Evolutionary conservation across 306 rosid species (phyloP), one percentile per base, ranked within the genome.

Genomic region (Rosa multiflora): DNA sequence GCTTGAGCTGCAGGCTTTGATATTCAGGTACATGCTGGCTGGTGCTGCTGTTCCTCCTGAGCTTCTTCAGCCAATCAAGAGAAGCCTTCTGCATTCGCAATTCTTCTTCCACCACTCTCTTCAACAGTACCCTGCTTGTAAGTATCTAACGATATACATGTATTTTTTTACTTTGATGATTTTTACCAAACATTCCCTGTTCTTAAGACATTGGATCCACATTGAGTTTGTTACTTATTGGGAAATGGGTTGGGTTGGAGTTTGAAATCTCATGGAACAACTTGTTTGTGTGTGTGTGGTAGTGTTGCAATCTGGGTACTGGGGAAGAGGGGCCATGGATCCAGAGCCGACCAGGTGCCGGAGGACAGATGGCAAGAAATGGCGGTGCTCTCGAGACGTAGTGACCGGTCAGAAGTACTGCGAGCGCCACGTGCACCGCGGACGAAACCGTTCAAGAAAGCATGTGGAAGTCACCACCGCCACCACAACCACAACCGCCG

Each of bases 381-480:
- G 99, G 97, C 90, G 99, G 86, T 96, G 99, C 84, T 91, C 99
- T 18, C 90, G 92, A 87, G 99, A 96, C 76, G 98, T 96, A 84
- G 98, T 96, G 79, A 78, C 83, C 0, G 98, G 98, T n/a, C 98
- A 96, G 75, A 96, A 96, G 96, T 96, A 96, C 91, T 93, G 99
- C 70, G 98, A 93, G 74, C 96, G 99, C 53, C 99, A 96, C 81
- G 82, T 96, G 86, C 96, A 96, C 84, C 98, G 98, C 9, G 99
- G 98, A 74, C 76, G 92, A 70, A 93, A 90, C 93, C 99, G 99
- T 96, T 96, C 99, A 96, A 96, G 99, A 93, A 96, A 96, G 97
- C 99, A 91, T 91, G 99, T 96, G 99, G 99, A 96, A 96, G 90
- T 76, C 59, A 81, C 93, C 80, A 83, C 97, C 76, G 42, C 83